Conservation (phyloP, 2,329 filamentous ascomycete genomes). For the Aspergillus aculeatinus region DNA sequence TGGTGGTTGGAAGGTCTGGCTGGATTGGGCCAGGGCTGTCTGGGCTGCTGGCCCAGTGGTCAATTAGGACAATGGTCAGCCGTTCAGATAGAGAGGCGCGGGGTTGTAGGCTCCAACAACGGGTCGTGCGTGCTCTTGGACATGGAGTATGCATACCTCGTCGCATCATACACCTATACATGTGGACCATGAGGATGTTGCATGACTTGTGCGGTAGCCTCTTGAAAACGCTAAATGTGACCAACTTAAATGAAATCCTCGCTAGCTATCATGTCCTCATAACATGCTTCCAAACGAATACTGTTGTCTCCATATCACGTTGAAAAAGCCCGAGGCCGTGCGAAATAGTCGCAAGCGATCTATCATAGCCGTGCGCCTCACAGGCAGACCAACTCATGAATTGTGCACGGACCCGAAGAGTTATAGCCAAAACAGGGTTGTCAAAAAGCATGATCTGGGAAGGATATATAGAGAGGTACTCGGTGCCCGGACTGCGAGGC, state of each 20-base stretch:
- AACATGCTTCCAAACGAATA: slow-evolving; percentile 7
- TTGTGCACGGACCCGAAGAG: background rate
- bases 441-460: background rate
- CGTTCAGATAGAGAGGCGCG: background rate
- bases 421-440: background rate
- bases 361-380: background rate
- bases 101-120: background rate
- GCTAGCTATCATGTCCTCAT: slow-evolving; percentile 24
- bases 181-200: background rate
- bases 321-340: background rate
- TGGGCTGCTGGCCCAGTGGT: slow-evolving; percentile 19
- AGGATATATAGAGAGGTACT: background rate
- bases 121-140: background rate
- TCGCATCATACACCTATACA: background rate
- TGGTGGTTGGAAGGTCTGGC: slow-evolving; percentile 27
- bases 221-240: slow-evolving; percentile 10
- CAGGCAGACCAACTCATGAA: background rate
- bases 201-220: background rate
- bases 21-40: slow-evolving; percentile 24
- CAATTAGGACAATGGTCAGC: background rate
- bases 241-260: slow-evolving; percentile 25
- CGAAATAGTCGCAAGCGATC: background rate
- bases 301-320: background rate
- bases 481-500: background rate
- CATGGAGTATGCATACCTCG: background rate